A percentile compares a stretch with the other conserved stretches of the same genome.
Evolutionary conservation across 495 filamentous ascomycete genomes (phyloP).

Genomic region (Evernia prunastri): DNA sequence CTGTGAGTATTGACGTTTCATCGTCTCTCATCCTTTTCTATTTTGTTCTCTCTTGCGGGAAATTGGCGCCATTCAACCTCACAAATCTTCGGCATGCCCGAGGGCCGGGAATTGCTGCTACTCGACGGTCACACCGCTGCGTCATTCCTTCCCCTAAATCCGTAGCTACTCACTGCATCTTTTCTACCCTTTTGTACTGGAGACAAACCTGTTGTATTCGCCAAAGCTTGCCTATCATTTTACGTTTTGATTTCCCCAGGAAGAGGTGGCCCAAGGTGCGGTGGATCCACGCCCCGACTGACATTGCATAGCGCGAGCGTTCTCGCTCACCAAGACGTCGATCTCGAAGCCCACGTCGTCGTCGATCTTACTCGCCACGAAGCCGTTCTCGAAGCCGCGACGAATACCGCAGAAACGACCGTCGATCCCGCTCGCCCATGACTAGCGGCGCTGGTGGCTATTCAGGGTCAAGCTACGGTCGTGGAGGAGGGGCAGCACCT

Average conservation of each 20-base stretch:
- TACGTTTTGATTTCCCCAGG: not conserved
- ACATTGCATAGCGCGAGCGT: conserved; percentile 70
- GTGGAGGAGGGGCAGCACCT: conserved; percentile 55
- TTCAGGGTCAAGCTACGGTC: conserved; percentile 52
- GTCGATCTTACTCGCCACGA: conserved; percentile 88
- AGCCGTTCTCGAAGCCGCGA: conserved; percentile 88
- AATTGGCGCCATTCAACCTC: conserved; percentile 9
- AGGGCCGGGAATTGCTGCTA: not conserved
- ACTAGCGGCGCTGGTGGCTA: conserved; percentile 64
- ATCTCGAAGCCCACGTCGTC: conserved; percentile 69
- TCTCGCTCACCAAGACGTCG: conserved; percentile 89
- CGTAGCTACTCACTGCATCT: conserved; percentile 3
- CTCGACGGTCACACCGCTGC: conserved; percentile 14
- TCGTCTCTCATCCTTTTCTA: not conserved
- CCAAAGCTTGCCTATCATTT: not conserved
- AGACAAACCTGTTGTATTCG: not conserved
- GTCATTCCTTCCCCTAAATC: conserved; percentile 18
- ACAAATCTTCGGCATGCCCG: conserved; percentile 2
- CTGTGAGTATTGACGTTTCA: conserved; percentile 39
- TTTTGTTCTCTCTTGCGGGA: conserved; percentile 14
- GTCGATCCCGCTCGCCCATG: conserved; percentile 79
- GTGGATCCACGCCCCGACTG: conserved; percentile 7
- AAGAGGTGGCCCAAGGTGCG: not conserved
- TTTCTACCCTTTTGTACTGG: not conserved
- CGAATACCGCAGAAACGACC: conserved; percentile 76